Evolutionary conservation across 1,284 basidiomycete species (phyloP).

Genomic region (Pseudomicrostroma phylloplanum): DNA sequence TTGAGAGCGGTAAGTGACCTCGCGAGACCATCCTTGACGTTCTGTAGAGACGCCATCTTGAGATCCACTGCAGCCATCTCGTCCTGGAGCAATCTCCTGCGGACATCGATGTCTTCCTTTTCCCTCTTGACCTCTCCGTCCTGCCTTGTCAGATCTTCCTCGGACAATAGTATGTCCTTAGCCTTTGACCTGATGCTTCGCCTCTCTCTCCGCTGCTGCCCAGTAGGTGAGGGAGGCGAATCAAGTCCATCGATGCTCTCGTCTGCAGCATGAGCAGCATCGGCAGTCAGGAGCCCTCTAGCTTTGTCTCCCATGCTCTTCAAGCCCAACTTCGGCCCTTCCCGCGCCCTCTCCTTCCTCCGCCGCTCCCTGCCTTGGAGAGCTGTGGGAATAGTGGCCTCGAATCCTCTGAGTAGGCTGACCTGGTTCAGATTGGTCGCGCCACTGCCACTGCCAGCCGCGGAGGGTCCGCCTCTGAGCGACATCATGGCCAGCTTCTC

Average conservation of each 20-base stretch:
- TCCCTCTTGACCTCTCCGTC: constrained; percentile 40
- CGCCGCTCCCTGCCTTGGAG: constrained; percentile 33
- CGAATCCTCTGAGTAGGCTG: constrained; percentile 46
- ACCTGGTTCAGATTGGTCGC: constrained; percentile 20
- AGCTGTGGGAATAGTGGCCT: constrained; percentile 44
- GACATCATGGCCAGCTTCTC: constrained; percentile 17
- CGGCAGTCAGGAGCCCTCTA: constrained; percentile 27
- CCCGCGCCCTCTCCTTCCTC: constrained; percentile 28
- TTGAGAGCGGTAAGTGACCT: constrained; percentile 76
- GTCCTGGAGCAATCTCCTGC: constrained; percentile 57
- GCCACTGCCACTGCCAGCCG: constrained; percentile 2
- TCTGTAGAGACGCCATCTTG: constrained; percentile 80
- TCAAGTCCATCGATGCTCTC: neutral
- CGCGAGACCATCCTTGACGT: constrained; percentile 72
- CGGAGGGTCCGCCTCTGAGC: neutral
- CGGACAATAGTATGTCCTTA: constrained; percentile 15
- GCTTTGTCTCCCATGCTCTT: constrained; percentile 41
- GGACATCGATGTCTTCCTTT: constrained; percentile 34
- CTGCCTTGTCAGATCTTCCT: constrained; percentile 42
- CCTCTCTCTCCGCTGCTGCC: constrained; percentile 21
- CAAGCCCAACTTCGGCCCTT: constrained; percentile 33
- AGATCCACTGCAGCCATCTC: constrained; percentile 80
- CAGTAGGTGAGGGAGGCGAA: neutral
- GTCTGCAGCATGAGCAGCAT: neutral
- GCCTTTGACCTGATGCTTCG: constrained; percentile 17